These are phyloP conservation scores for Hypoxylon lenormandii DNA, from an alignment of 495 filamentous ascomycete genomes.

Conservation along the genomic window DNA sequence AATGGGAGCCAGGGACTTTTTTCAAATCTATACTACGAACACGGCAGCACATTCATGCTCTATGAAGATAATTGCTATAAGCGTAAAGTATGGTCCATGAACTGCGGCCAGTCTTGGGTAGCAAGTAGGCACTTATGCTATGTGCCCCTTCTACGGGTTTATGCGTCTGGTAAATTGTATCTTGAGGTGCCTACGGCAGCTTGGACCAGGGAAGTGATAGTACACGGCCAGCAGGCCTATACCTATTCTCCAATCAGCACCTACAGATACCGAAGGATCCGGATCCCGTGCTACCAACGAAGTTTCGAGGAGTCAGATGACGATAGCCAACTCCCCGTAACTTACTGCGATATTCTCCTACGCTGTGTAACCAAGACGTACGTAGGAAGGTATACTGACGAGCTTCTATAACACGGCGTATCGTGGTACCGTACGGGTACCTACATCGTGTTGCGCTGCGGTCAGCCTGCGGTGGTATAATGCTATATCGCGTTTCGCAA, in stretches of 20 bases:
- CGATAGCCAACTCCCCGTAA: slow-evolving; percentile 27
- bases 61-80: not conserved
- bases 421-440: slow-evolving; percentile 34
- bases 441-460: slow-evolving; percentile 38
- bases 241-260: slow-evolving; percentile 23
- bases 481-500: slow-evolving; percentile 22
- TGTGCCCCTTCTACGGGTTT: slow-evolving; percentile 14
- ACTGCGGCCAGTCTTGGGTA: not conserved
- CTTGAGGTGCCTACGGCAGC: slow-evolving; percentile 1
- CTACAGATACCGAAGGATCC: slow-evolving; percentile 21
- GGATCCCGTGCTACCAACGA: slow-evolving; percentile 23
- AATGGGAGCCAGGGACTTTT: not conserved
- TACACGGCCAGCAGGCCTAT: not conserved
- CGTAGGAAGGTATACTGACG: slow-evolving; percentile 1
- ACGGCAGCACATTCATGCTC: not conserved
- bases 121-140: slow-evolving; percentile 4
- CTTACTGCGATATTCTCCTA: slow-evolving; percentile 26
- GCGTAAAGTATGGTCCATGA: slow-evolving; percentile 5
- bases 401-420: slow-evolving; percentile 15
- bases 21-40: too few species aligned
- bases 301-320: slow-evolving; percentile 32
- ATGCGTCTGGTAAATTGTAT: slow-evolving; percentile 21
- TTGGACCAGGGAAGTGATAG: not conserved
- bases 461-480: slow-evolving; percentile 22
- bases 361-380: slow-evolving; percentile 23